Conservation (phyloP, 768 basidiomycete species). For the Amanita fuliginea region DNA sequence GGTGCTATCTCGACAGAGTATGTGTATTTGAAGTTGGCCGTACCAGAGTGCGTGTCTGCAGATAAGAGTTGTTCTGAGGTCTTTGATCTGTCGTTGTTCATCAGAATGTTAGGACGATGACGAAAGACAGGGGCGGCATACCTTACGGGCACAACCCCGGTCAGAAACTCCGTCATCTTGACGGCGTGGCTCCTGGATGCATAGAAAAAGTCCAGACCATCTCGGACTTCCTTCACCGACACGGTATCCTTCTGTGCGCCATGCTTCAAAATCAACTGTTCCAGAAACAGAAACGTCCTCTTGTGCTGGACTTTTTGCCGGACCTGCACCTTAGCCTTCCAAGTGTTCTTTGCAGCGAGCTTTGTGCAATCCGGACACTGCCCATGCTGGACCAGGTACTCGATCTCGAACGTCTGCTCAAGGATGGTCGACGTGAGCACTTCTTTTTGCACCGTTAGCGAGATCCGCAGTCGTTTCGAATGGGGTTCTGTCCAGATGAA, state of each 20-base stretch:
- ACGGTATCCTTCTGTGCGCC: conserved; percentile 96
- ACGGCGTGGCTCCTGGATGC: conserved; percentile 81
- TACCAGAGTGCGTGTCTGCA: conserved; percentile 82
- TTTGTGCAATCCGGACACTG: conserved; percentile 93
- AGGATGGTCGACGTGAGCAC: conserved; percentile 90
- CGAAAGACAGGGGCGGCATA: neutral
- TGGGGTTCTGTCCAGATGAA: conserved; percentile 99
- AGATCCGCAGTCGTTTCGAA: conserved; percentile 84
- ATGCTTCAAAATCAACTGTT: conserved; percentile 95
- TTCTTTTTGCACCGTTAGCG: conserved; percentile 97
- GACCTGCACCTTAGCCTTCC: conserved; percentile 98
- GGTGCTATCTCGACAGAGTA: conserved; percentile 97
- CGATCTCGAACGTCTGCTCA: conserved; percentile 95
- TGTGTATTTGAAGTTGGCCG: conserved; percentile 94
- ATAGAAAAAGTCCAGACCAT: conserved; percentile 98
- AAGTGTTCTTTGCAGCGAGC: conserved; percentile 96
- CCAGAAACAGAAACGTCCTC: conserved; percentile 93
- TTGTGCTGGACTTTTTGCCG: conserved; percentile 98
- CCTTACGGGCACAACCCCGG: conserved; percentile 69
- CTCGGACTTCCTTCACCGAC: conserved; percentile 82
- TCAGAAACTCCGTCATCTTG: conserved; percentile 94
- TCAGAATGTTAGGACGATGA: neutral
- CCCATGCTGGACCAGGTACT: conserved; percentile 88
- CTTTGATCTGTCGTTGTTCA: conserved; percentile 64
- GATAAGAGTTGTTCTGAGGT: conserved; percentile 92